phyloP scores from a whole-genome alignment of 352 stramenopile genomes.

The Blastocystis sp. region DNA sequence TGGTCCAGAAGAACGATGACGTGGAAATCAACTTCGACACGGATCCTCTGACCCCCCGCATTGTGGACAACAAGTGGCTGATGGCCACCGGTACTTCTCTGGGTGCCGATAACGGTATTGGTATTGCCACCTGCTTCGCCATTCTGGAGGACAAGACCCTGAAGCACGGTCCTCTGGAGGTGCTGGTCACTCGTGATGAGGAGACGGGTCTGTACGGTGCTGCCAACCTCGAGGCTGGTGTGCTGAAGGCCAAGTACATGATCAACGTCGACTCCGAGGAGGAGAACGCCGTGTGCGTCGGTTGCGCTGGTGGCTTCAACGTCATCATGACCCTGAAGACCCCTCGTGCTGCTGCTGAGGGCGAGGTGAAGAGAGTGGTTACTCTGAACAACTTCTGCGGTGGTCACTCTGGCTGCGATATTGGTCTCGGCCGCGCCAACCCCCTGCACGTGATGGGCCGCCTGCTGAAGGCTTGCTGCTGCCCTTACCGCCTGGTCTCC shows the following conservation, averaged over 20 bases:
- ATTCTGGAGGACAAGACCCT: slow-evolving; percentile 72
- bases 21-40: slow-evolving; percentile 72
- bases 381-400: slow-evolving; percentile 72
- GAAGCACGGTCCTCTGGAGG: slow-evolving; percentile 72
- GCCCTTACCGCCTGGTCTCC: slow-evolving; percentile 68
- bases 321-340: slow-evolving; percentile 68
- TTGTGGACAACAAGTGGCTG: slow-evolving; percentile 72
- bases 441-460: slow-evolving; percentile 65
- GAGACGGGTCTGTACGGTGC: slow-evolving; percentile 74
- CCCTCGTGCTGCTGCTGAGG: slow-evolving; percentile 9
- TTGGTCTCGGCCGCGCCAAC: slow-evolving; percentile 72
- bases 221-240: slow-evolving; percentile 71
- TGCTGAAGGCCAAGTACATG: slow-evolving; percentile 72
- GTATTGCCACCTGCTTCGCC: slow-evolving; percentile 71
- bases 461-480: slow-evolving; percentile 66
- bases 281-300: slow-evolving; percentile 73
- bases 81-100: slow-evolving; percentile 73
- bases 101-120: slow-evolving; percentile 74
- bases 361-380: slow-evolving; percentile 55
- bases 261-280: slow-evolving; percentile 74
- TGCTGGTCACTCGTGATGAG: slow-evolving; percentile 74
- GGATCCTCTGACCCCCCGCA: slow-evolving; percentile 71
- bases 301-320: slow-evolving; percentile 73
- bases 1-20: slow-evolving; percentile 73
- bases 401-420: slow-evolving; percentile 73